Conservation (phyloP, 169 alveolate genomes). For the Cryptosporidium meleagridis region DNA sequence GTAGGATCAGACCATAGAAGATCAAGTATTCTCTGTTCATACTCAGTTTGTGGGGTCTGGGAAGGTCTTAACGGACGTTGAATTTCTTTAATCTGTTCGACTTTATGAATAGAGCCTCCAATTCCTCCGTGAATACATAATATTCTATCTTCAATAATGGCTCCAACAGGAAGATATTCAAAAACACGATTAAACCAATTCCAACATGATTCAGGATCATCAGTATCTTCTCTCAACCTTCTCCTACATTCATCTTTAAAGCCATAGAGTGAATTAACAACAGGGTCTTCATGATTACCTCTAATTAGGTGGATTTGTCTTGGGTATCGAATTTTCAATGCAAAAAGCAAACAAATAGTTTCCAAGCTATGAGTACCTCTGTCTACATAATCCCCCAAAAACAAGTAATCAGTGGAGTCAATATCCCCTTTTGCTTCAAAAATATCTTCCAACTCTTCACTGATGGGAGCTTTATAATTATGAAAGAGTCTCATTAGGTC, state of each 20-base stretch:
- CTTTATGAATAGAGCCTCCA: constrained; percentile 90
- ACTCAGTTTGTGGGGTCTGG: constrained; percentile 91
- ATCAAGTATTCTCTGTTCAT: constrained; percentile 88
- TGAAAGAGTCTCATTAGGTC: constrained; percentile 97
- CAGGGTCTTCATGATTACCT: constrained; percentile 99
- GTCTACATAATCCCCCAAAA: constrained; percentile 99
- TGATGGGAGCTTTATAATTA: constrained; percentile 88
- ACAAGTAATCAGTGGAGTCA: constrained; percentile 88
- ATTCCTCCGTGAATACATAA: constrained; percentile 99
- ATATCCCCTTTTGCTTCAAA: constrained; percentile 79
- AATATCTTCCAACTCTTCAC: constrained; percentile 85
- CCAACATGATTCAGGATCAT: constrained; percentile 94
- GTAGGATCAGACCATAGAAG: constrained; percentile 96
- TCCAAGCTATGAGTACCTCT: constrained; percentile 95
- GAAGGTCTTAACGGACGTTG: constrained; percentile 95
- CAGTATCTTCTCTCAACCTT: constrained; percentile 96
- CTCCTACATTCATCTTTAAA: constrained; percentile 98
- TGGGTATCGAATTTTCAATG: constrained; percentile 95
- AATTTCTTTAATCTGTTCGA: constrained; percentile 90
- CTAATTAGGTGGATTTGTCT: constrained; percentile 97
- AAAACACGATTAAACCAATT: constrained; percentile 93
- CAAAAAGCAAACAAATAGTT: constrained; percentile 95
- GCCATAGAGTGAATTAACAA: constrained; percentile 98
- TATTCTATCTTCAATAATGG: constrained; percentile 96
- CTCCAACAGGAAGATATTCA: constrained; percentile 99